phyloP scores from a whole-genome alignment of 2,329 filamentous ascomycete genomes.

The Neopestalotiopsis sp. region DNA sequence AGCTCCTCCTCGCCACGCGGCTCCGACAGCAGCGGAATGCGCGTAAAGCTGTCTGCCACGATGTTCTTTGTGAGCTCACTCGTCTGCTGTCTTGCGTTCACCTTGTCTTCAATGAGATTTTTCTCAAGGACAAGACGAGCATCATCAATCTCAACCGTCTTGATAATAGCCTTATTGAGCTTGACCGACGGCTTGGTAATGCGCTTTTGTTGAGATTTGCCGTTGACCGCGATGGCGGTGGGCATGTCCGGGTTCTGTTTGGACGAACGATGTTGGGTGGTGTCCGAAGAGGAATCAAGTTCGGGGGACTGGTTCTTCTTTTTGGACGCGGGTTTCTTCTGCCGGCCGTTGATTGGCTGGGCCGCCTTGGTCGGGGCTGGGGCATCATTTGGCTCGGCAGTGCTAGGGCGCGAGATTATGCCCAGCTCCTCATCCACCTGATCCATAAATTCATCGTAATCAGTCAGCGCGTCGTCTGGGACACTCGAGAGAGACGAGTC shows the following conservation, averaged over 20 bases:
- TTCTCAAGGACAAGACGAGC: slow-evolving; percentile 23
- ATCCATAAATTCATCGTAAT: slow-evolving; percentile 36
- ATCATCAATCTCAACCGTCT: slow-evolving; percentile 28
- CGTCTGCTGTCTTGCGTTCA: slow-evolving; percentile 31
- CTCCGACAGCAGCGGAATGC: slow-evolving; percentile 29
- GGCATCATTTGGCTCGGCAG: slow-evolving; percentile 38
- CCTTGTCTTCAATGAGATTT: slow-evolving; percentile 30
- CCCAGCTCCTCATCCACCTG: slow-evolving; percentile 34
- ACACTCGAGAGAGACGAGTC: slow-evolving; percentile 39
- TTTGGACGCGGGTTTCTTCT: slow-evolving; percentile 41
- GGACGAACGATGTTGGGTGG: slow-evolving; percentile 26
- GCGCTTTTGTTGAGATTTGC: slow-evolving; percentile 25
- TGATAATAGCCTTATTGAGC: slow-evolving; percentile 32
- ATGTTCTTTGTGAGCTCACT: slow-evolving; percentile 28
- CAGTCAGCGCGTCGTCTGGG: slow-evolving; percentile 37
- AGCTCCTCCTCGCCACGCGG: slow-evolving; percentile 26
- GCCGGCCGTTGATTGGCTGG: slow-evolving; percentile 39
- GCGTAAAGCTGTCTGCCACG: slow-evolving; percentile 35
- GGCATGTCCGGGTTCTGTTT: slow-evolving; percentile 37
- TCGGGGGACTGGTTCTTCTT: slow-evolving; percentile 39
- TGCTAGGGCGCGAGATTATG: slow-evolving; percentile 31
- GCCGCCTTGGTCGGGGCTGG: slow-evolving; percentile 35
- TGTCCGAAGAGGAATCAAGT: slow-evolving; percentile 32
- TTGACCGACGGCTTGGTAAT: slow-evolving; percentile 19
- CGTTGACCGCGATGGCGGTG: slow-evolving; percentile 34